phyloP scores from a whole-genome alignment of 345 rosid genomes.

The Nephelium lappaceum region DNA sequence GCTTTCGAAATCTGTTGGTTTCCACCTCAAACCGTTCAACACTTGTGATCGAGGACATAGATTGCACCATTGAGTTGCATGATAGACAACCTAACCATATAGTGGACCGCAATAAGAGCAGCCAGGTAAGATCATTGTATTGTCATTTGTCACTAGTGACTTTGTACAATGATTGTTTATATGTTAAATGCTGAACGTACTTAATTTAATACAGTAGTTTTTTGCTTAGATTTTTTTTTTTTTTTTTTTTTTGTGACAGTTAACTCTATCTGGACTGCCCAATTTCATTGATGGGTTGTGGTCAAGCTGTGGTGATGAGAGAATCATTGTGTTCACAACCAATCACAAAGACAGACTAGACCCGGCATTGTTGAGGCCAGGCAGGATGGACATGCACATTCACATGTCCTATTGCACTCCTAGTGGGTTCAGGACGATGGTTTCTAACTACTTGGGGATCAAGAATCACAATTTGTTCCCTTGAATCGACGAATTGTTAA shows the following conservation, averaged over 20 bases:
- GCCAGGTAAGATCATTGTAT: constrained; percentile 6
- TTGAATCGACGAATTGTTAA: constrained; percentile 32
- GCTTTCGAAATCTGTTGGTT: constrained; percentile 15
- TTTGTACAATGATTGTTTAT: constrained; percentile 28
- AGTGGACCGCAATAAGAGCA: background rate
- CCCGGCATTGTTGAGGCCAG: constrained; percentile 60
- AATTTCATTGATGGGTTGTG: constrained; percentile 32
- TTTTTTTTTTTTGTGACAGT: background rate
- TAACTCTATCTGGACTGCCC: constrained; percentile 32
- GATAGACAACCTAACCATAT: constrained; percentile 1
- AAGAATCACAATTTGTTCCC: constrained; percentile 27
- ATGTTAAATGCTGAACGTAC: background rate
- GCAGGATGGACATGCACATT: constrained; percentile 78
- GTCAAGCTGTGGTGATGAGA: constrained; percentile 37
- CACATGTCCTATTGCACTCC: constrained; percentile 66
- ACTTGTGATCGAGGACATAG: constrained; percentile 31
- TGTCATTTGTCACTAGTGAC: constrained; percentile 27
- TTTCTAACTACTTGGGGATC: constrained; percentile 43
- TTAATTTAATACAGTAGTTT: background rate
- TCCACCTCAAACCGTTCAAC: constrained; percentile 19
- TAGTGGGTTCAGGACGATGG: constrained; percentile 33
- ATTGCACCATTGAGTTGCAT: constrained; percentile 28
- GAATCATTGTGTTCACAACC: constrained; percentile 28
- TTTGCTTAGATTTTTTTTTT: too few species aligned
- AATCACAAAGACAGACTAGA: constrained; percentile 41